These are phyloP conservation scores for Euphorbia celastroides DNA, from an alignment of 441 rosid genomes.

Conservation along the genomic window DNA sequence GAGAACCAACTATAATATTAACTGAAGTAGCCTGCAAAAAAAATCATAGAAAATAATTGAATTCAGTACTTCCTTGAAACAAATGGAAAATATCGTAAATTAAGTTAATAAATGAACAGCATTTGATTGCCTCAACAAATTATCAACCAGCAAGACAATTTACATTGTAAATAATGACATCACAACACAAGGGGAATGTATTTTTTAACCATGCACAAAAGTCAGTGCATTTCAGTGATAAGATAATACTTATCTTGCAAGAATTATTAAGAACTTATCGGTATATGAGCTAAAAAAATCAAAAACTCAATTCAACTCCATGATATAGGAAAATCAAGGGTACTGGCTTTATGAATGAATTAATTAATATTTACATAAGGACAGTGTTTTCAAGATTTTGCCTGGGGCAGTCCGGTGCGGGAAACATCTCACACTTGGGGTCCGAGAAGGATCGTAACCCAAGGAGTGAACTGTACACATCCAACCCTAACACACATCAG, in stretches of 20 bases:
- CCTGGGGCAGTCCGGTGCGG: too few relatives aligned
- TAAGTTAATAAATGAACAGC: background rate
- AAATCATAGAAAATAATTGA: conserved; percentile 13
- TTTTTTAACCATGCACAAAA: background rate
- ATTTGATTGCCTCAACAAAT: background rate
- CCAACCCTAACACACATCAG: too few relatives aligned
- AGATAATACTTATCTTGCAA: background rate
- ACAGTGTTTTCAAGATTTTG: conserved; percentile 7
- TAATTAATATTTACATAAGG: too few relatives aligned
- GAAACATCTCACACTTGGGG: too few relatives aligned
- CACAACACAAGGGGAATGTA: conserved; percentile 1
- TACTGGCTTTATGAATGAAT: too few relatives aligned
- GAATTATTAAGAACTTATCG: background rate
- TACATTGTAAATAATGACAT: too few relatives aligned
- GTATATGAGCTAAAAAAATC: background rate
- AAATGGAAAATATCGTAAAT: background rate
- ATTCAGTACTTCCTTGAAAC: background rate
- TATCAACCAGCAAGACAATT: background rate
- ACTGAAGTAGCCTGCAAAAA: conserved; percentile 68
- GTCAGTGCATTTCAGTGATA: background rate
- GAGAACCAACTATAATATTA: conserved; percentile 95
- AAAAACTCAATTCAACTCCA: background rate
- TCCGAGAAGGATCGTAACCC: too few relatives aligned
- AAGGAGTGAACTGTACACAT: too few relatives aligned
- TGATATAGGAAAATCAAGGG: background rate